A percentile compares a stretch with the other conserved stretches of the same genome.
These are phyloP conservation scores for Pinus tabuliformis DNA, from an alignment of 75 land plant genomes.

Conservation along the genomic window DNA sequence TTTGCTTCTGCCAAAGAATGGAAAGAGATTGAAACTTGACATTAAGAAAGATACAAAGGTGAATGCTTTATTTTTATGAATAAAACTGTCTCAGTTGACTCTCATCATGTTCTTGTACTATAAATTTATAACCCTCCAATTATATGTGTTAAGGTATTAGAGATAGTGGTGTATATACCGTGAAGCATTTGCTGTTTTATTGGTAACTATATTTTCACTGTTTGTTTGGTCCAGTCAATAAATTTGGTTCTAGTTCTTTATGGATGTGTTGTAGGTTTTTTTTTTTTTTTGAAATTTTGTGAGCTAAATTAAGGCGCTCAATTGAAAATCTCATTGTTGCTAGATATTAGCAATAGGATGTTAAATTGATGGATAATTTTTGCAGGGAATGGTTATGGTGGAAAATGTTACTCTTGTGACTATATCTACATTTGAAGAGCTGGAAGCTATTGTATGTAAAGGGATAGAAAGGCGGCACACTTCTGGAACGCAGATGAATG, in stretches of 20 bases:
- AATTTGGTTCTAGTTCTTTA: too few relatives aligned
- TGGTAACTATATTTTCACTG: neutral
- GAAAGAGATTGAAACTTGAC: constrained; percentile 66
- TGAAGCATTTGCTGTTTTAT: neutral
- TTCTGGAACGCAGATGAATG: constrained; percentile 96
- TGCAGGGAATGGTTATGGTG: constrained; percentile 87
- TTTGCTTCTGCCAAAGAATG: constrained; percentile 74
- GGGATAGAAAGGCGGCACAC: constrained; percentile 85
- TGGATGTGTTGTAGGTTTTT: neutral
- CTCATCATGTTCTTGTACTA: neutral
- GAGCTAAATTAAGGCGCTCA: neutral
- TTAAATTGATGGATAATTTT: too few relatives aligned
- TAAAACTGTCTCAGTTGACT: neutral
- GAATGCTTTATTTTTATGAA: constrained; percentile 6
- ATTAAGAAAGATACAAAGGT: constrained; percentile 98
- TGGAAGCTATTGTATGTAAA: constrained; percentile 56
- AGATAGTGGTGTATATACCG: neutral
- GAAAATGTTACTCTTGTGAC: constrained; percentile 77
- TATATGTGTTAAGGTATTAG: neutral
- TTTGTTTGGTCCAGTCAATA: neutral
- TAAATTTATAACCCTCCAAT: neutral
- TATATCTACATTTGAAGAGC: constrained; percentile 67
- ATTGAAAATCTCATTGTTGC: neutral
- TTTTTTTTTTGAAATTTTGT: neutral
- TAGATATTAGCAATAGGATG: too few relatives aligned